Conservation (phyloP, 176 grass and related monocot genomes). For the Aegilops umbellulata region DNA sequence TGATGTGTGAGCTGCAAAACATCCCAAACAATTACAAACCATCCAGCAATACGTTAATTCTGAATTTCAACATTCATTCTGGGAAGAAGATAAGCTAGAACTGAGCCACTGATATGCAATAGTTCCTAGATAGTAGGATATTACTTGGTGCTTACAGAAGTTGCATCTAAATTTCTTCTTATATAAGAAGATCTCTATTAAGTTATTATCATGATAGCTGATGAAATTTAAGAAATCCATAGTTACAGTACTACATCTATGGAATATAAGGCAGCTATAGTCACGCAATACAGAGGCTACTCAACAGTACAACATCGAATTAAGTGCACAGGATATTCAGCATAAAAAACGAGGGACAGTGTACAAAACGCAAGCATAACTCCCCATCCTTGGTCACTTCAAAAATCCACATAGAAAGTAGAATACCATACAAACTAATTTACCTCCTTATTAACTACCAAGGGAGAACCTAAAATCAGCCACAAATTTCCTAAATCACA, state of each 20-base stretch:
- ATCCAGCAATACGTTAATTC: not conserved
- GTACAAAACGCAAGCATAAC: not conserved
- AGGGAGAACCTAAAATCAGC: not conserved
- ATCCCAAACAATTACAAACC: not conserved
- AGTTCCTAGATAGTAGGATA: not conserved
- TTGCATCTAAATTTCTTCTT: not conserved
- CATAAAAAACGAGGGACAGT: not conserved
- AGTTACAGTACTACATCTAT: not conserved
- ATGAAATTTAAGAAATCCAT: not conserved
- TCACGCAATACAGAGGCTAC: not conserved
- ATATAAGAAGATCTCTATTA: not conserved
- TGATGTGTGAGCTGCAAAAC: conserved; percentile 36
- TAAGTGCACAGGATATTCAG: not conserved
- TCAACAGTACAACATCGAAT: too few species aligned
- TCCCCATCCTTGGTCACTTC: not conserved
- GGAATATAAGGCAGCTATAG: not conserved
- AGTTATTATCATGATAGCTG: not conserved
- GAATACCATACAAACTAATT: too few species aligned
- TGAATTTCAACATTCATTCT: not conserved
- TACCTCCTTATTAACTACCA: not conserved
- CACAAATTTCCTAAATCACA: not conserved
- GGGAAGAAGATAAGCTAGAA: not conserved
- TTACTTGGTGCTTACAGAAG: not conserved
- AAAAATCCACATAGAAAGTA: not conserved
- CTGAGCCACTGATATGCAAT: not conserved